These are phyloP conservation scores for Steccherinum ochraceum DNA, from an alignment of 768 basidiomycete genomes.

Conservation along the genomic window DNA sequence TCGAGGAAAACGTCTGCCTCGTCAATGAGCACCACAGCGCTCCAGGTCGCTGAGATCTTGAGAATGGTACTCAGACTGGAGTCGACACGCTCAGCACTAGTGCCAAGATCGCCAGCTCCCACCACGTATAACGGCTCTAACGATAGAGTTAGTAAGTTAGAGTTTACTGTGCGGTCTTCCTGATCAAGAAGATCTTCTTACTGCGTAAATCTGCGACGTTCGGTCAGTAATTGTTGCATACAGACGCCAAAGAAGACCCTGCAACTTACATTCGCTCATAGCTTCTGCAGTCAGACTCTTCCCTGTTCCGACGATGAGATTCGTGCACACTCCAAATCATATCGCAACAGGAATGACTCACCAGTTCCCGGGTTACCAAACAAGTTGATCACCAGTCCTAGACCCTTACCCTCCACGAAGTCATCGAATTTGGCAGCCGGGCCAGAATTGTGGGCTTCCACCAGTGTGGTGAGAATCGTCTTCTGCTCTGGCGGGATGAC, in stretches of 20 bases:
- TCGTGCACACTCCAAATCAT: background rate
- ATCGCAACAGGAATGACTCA: background rate
- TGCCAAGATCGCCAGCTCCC: conserved; percentile 29
- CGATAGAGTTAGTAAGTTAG: background rate
- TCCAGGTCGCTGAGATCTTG: conserved; percentile 27
- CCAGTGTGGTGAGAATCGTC: conserved; percentile 21
- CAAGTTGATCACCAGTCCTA: conserved; percentile 28
- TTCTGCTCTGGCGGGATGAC: conserved; percentile 26
- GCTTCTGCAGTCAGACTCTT: conserved; percentile 30
- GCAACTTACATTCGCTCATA: conserved; percentile 25
- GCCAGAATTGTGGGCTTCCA: conserved; percentile 21
- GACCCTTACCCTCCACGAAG: conserved; percentile 30
- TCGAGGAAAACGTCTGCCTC: conserved; percentile 68
- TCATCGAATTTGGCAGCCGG: conserved; percentile 24
- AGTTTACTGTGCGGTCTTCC: background rate
- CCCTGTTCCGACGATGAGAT: conserved; percentile 7
- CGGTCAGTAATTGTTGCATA: background rate
- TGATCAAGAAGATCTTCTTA: conserved; percentile 5
- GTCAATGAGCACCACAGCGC: conserved; percentile 29
- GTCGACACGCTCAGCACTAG: conserved; percentile 25
- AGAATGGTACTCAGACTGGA: conserved; percentile 22
- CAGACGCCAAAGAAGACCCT: background rate
- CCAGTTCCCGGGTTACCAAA: conserved; percentile 27
- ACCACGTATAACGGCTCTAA: conserved; percentile 28
- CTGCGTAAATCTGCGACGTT: conserved; percentile 16